phyloP scores from a whole-genome alignment of 805 yeast species.

The Metschnikowia similis region DNA sequence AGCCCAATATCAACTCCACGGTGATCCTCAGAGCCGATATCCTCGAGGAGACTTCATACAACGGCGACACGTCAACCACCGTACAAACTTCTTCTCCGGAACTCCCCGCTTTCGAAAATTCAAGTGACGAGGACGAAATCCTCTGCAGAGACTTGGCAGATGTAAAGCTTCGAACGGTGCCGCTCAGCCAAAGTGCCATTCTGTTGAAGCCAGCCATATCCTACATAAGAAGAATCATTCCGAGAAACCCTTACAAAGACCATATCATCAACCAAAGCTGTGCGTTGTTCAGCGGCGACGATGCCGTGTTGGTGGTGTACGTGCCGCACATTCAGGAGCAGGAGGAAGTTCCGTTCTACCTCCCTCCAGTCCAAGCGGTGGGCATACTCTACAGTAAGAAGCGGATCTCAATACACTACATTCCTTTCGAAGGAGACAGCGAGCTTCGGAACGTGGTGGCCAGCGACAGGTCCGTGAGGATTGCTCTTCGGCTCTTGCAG shows the following conservation, averaged over 20 bases:
- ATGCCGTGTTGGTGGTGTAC: conserved; percentile 60
- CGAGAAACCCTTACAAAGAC: conserved; percentile 87
- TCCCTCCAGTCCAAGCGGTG: conserved; percentile 81
- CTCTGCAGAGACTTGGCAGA: conserved; percentile 34
- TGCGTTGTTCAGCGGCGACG: conserved; percentile 38
- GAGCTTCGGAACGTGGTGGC: conserved; percentile 30
- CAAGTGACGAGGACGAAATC: conserved; percentile 6
- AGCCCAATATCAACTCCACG: conserved; percentile 89
- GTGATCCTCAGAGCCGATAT: conserved; percentile 88
- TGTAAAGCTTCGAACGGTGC: conserved; percentile 26
- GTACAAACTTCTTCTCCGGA: conserved; percentile 20
- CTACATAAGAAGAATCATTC: conserved; percentile 81
- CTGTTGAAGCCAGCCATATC: conserved; percentile 38
- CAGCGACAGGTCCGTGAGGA: conserved; percentile 67
- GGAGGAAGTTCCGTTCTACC: conserved; percentile 76
- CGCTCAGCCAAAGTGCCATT: conserved; percentile 20
- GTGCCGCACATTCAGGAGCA: conserved; percentile 63
- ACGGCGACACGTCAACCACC: conserved; percentile 28
- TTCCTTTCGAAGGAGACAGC: conserved; percentile 47
- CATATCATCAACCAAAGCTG: conserved; percentile 83
- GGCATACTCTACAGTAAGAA: conserved; percentile 54
- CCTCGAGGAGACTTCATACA: conserved; percentile 45
- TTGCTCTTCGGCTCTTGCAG: conserved; percentile 72
- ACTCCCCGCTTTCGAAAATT: conserved; percentile 25
- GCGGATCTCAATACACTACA: conserved; percentile 66